These are phyloP conservation scores for Candida ipomoeae DNA, from an alignment of 805 yeast species.

Conservation along the genomic window DNA sequence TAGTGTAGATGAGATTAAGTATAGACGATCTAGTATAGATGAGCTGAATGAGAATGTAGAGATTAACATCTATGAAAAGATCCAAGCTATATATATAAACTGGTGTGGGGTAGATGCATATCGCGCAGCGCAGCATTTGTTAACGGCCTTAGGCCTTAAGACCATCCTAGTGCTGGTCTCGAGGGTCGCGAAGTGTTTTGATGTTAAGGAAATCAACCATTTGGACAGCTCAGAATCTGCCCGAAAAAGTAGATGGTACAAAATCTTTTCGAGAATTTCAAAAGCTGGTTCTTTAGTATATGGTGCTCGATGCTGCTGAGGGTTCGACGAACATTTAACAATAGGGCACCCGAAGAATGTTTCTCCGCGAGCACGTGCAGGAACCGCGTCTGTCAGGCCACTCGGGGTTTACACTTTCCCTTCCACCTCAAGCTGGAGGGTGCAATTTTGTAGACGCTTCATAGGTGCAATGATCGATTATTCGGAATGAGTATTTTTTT, in stretches of 20 bases:
- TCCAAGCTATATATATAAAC: neutral
- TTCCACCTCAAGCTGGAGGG: neutral
- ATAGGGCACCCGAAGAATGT: neutral
- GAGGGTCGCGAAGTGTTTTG: neutral
- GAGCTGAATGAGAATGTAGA: too few species aligned
- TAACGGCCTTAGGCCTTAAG: slow-evolving; percentile 3
- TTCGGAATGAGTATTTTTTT: neutral
- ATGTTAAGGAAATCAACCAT: neutral
- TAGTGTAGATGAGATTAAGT: too few species aligned
- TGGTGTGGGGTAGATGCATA: slow-evolving; percentile 1
- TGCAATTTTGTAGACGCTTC: neutral
- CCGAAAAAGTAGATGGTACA: too few species aligned
- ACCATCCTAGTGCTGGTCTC: neutral
- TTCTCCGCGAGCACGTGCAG: neutral
- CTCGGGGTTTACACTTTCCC: neutral
- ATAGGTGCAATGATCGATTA: neutral
- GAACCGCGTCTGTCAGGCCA: neutral
- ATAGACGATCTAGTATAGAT: too few species aligned
- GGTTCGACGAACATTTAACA: neutral
- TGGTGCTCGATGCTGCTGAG: neutral
- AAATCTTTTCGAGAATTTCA: too few species aligned
- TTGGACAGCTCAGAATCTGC: neutral
- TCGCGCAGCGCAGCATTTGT: neutral
- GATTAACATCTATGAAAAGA: too few species aligned
- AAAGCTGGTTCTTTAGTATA: too few species aligned